Percentiles rank a stretch among this genome's conserved stretches.
phyloP scores from a whole-genome alignment of 352 stramenopile species.

The Plasmopara muralis region DNA sequence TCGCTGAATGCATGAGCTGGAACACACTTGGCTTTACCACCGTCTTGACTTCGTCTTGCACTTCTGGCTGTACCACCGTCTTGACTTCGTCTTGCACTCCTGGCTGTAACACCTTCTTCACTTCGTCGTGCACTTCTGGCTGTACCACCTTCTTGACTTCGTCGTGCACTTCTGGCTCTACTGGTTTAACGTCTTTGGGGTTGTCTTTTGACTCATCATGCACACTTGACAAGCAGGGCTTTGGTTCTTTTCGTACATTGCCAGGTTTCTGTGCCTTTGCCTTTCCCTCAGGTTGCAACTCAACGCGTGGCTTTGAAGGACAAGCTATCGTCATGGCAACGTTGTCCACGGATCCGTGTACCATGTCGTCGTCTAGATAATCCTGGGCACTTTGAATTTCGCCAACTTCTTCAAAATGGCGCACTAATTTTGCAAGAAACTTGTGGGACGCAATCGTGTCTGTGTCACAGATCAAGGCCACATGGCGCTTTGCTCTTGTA shows the following conservation, averaged over 20 bases:
- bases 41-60: conserved; percentile 20
- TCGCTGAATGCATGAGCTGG: conserved; percentile 33
- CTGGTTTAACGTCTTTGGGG: neutral
- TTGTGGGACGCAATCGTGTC: conserved; percentile 88
- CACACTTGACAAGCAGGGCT: conserved; percentile 2
- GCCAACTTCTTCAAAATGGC: conserved; percentile 92
- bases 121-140: conserved; percentile 18
- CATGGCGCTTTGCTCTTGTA: conserved; percentile 93
- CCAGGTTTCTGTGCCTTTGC: neutral
- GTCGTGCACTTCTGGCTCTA: conserved; percentile 16
- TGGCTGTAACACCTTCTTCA: conserved; percentile 10
- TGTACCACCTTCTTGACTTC: conserved; percentile 1
- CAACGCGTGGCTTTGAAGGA: neutral
- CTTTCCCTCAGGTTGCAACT: neutral
- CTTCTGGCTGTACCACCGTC: conserved; percentile 8
- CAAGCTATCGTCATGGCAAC: conserved; percentile 8
- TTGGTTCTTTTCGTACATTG: too few relatives aligned
- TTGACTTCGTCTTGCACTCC: conserved; percentile 19
- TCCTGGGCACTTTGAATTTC: conserved; percentile 86
- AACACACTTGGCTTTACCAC: conserved; percentile 32
- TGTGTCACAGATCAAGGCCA: conserved; percentile 92
- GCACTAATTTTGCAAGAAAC: conserved; percentile 87
- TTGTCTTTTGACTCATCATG: conserved; percentile 17
- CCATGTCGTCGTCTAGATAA: conserved; percentile 58
- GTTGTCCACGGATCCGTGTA: conserved; percentile 29